Percentiles rank a stretch among this genome's conserved stretches.
Conservation (phyloP, 2,329 filamentous ascomycete genomes). For the Dothistroma pini region DNA sequence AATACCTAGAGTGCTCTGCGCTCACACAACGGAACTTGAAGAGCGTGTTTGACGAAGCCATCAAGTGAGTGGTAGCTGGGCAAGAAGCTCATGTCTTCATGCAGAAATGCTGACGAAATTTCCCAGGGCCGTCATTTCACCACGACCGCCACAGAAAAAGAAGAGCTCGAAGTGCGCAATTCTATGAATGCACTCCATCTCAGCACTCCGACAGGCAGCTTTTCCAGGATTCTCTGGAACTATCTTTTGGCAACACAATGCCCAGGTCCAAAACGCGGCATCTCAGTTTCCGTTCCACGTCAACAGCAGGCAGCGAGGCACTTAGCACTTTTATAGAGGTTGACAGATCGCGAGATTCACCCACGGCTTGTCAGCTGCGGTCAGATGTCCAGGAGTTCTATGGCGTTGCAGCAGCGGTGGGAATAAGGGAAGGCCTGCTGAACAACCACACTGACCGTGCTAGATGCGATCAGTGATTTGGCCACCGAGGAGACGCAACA, state of each 20-base stretch:
- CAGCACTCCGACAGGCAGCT: not conserved
- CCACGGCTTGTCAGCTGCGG: not conserved
- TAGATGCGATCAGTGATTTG: not conserved
- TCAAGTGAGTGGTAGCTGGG: constrained; percentile 64
- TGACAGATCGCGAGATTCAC: constrained; percentile 1
- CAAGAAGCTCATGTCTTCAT: not conserved
- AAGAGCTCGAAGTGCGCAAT: constrained; percentile 68
- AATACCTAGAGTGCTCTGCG: constrained; percentile 97
- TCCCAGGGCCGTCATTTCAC: constrained; percentile 66
- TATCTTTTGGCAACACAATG: not conserved
- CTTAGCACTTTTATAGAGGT: constrained; percentile 1
- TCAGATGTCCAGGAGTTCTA: not conserved
- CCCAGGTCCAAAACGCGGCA: not conserved
- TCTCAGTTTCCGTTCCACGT: constrained; percentile 3
- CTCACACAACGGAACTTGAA: constrained; percentile 95
- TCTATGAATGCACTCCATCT: constrained; percentile 47
- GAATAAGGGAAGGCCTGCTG: not conserved
- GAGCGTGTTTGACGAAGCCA: constrained; percentile 98
- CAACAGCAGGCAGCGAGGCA: constrained; percentile 1
- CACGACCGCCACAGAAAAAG: constrained; percentile 56
- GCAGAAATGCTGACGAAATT: constrained; percentile 7
- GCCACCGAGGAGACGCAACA: not conserved
- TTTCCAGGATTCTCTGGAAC: not conserved
- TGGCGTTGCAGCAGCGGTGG: not conserved
- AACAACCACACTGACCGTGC: not conserved